Conservation (phyloP, 139 green algal species). For the Pleodorina starrii region DNA sequence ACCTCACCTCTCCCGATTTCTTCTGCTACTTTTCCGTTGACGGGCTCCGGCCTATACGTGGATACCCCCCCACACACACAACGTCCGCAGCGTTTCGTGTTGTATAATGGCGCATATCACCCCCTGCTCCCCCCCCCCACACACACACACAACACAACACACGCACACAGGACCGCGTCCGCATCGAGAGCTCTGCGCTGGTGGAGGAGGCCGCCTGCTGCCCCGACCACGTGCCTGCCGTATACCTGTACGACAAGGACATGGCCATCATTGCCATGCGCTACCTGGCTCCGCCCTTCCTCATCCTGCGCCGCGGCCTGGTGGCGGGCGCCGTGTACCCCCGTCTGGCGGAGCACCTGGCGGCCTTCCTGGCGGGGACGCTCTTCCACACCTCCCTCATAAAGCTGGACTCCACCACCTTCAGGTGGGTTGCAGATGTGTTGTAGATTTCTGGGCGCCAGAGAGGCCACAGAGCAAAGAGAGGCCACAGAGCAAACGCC, state of each 20-base stretch:
- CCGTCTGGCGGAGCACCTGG: constrained; percentile 79
- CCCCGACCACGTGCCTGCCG: constrained; percentile 87
- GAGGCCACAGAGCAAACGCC: too few species aligned
- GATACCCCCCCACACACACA: too few species aligned
- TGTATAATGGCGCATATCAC: too few species aligned
- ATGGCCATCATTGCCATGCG: constrained; percentile 85
- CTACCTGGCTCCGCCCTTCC: constrained; percentile 89
- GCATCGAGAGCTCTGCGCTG: constrained; percentile 84
- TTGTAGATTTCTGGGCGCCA: too few species aligned
- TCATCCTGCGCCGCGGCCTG: constrained; percentile 88
- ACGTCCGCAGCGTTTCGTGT: too few species aligned
- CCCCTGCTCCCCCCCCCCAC: too few species aligned
- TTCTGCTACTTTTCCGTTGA: too few species aligned
- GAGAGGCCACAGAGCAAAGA: too few species aligned
- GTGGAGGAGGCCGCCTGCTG: constrained; percentile 66
- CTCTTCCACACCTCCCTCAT: constrained; percentile 93
- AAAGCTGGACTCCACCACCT: constrained; percentile 68
- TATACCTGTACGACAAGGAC: constrained; percentile 68
- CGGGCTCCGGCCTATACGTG: too few species aligned
- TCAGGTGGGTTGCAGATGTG: constrained; percentile 69
- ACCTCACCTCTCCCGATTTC: too few species aligned
- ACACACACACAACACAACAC: too few species aligned
- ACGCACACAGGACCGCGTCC: constrained; percentile 80
- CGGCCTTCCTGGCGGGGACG: constrained; percentile 84
- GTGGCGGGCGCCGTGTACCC: constrained; percentile 81